Percentiles rank a stretch among this genome's conserved stretches.
Conservation (phyloP, 2,329 filamentous ascomycete genomes). For the Diplodia mutila region DNA sequence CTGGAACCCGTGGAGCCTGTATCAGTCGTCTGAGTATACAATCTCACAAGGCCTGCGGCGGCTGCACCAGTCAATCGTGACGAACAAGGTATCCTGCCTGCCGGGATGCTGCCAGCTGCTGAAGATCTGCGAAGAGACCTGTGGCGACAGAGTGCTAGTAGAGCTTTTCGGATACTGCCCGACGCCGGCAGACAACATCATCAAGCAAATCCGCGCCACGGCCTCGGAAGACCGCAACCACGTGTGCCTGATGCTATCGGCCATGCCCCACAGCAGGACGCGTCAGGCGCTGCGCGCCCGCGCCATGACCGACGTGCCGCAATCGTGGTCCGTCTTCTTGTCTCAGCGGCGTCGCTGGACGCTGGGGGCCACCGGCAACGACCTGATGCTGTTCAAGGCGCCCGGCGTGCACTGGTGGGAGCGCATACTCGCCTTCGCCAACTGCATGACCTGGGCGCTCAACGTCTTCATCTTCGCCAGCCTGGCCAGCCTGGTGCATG, state of each 20-base stretch:
- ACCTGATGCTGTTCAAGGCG: constrained; percentile 54
- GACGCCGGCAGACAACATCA: constrained; percentile 54
- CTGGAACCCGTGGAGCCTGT: constrained; percentile 48
- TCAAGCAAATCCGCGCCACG: constrained; percentile 54
- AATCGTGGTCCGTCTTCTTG: constrained; percentile 48
- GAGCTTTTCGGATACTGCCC: constrained; percentile 55
- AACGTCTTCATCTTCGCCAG: constrained; percentile 33
- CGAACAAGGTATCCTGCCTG: constrained; percentile 55
- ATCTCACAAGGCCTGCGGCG: constrained; percentile 42
- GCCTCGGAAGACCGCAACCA: constrained; percentile 57
- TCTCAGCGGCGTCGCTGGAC: constrained; percentile 57
- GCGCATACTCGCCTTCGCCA: constrained; percentile 50
- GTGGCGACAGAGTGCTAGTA: constrained; percentile 37
- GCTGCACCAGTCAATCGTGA: constrained; percentile 55
- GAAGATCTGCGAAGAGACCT: constrained; percentile 53
- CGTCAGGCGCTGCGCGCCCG: constrained; percentile 54
- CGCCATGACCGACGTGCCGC: constrained; percentile 48
- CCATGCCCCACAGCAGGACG: constrained; percentile 46
- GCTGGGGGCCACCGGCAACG: constrained; percentile 54
- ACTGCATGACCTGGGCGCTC: constrained; percentile 49
- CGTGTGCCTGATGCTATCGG: constrained; percentile 51
- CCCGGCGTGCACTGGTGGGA: constrained; percentile 50
- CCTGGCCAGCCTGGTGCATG: constrained; percentile 33
- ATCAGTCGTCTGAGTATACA: constrained; percentile 53
- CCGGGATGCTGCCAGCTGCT: constrained; percentile 57